Conservation (phyloP, 352 stramenopile genomes). For the Phytopythium mirpurense region DNA sequence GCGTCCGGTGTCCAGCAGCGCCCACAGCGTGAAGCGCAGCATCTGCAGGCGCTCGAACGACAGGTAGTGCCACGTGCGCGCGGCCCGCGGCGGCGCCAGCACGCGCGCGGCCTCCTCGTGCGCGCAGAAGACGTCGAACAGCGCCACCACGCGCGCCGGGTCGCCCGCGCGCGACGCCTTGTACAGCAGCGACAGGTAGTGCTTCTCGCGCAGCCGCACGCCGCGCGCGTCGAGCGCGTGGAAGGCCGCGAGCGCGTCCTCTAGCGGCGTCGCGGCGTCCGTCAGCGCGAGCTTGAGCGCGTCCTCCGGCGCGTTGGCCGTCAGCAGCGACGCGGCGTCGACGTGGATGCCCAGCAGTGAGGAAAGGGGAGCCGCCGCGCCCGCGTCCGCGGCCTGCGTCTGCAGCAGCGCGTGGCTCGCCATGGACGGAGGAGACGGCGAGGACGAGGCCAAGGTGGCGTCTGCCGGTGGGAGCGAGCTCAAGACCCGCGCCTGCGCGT, state of each 20-base stretch:
- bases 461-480: not conserved
- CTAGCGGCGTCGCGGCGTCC: constrained; percentile 14
- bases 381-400: no score
- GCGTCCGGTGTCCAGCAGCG: constrained; percentile 33
- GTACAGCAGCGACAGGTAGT: constrained; percentile 58
- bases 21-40: constrained; percentile 58
- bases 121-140: constrained; percentile 35
- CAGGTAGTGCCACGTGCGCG: constrained; percentile 35
- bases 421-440: not conserved
- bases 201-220: constrained; percentile 22
- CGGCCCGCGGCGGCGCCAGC: constrained; percentile 10
- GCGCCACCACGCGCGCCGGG: constrained; percentile 21
- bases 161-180: constrained; percentile 41
- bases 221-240: constrained; percentile 12
- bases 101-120: constrained; percentile 28
- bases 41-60: constrained; percentile 47
- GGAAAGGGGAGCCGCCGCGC: not conserved
- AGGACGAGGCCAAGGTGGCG: not conserved
- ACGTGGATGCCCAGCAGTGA: not conserved
- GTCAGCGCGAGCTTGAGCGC: constrained; percentile 8
- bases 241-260: constrained; percentile 29
- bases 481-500: not conserved
- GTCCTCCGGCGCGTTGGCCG: not conserved
- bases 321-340: not conserved
- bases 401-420: no score